Evolutionary conservation across 352 stramenopile species (phyloP).

Genomic region (Globisporangium orthogonon): DNA sequence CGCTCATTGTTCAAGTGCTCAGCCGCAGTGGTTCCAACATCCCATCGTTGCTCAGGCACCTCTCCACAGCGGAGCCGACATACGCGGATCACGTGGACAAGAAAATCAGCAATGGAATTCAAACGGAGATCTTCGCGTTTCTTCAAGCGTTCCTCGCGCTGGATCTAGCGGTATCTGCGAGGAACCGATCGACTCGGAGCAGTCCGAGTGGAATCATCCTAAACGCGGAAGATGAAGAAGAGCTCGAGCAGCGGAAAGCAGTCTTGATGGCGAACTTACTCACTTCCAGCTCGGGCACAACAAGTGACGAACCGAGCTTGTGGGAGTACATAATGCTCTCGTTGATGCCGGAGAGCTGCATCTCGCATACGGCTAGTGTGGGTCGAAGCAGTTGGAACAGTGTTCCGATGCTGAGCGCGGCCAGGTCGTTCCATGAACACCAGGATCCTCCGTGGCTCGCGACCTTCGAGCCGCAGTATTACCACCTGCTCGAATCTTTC

Average conservation of each 20-base stretch:
- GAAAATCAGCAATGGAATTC: constrained; percentile 10
- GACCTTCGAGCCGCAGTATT: constrained; percentile 3
- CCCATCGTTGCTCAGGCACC: constrained; percentile 18
- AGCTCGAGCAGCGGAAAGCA: constrained; percentile 52
- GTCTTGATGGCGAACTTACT: constrained; percentile 40
- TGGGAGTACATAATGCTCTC: constrained; percentile 32
- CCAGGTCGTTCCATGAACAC: neutral
- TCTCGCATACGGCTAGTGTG: neutral
- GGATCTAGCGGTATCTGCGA: constrained; percentile 23
- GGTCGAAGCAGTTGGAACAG: neutral
- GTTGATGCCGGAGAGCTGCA: constrained; percentile 13
- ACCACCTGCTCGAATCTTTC: constrained; percentile 19
- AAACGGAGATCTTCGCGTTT: constrained; percentile 25
- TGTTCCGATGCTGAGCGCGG: neutral
- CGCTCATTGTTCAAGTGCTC: constrained; percentile 26
- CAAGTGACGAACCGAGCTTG: constrained; percentile 24
- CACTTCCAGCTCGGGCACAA: constrained; percentile 20
- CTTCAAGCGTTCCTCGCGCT: constrained; percentile 30
- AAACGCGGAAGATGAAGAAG: constrained; percentile 30
- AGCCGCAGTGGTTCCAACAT: constrained; percentile 20
- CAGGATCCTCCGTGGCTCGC: constrained; percentile 3
- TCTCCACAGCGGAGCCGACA: constrained; percentile 1
- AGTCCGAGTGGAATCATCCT: neutral
- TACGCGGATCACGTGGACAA: neutral
- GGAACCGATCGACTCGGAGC: constrained; percentile 11